These are phyloP conservation scores for Ceratocystis ficicola DNA, from an alignment of 2,329 filamentous ascomycete species.

Conservation along the genomic window DNA sequence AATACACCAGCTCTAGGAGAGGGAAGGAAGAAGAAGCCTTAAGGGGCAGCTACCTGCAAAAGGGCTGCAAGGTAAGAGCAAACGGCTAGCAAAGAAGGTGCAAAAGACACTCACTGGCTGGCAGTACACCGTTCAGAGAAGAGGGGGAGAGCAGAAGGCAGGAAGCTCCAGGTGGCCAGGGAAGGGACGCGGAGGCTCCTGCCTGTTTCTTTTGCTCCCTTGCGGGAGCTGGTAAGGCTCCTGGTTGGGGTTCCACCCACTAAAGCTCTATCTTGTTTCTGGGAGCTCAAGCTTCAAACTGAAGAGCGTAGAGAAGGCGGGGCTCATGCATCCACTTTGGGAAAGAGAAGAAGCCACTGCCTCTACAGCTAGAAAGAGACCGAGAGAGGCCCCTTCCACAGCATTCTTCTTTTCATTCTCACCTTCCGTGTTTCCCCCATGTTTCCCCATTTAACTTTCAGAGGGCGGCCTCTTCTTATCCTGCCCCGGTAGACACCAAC, in stretches of 20 bases:
- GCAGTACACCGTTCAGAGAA: neutral
- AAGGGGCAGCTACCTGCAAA: constrained; percentile 21
- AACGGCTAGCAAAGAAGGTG: neutral
- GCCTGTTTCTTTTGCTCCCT: neutral
- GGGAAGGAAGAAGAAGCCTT: constrained; percentile 21
- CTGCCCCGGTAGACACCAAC: neutral
- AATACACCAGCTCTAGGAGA: neutral
- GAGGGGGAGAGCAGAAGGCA: neutral
- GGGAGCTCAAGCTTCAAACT: no score
- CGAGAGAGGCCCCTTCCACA: neutral
- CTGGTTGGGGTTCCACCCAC: neutral
- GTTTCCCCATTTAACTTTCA: no score
- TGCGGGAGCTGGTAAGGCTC: neutral
- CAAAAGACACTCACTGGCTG: neutral
- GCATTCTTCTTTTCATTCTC: neutral
- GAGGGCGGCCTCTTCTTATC: neutral
- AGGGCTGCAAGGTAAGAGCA: constrained; percentile 17
- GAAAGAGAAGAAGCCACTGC: neutral
- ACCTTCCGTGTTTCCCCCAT: neutral
- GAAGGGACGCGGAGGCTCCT: constrained; percentile 13
- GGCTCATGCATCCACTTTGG: neutral
- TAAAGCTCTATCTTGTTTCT: neutral
- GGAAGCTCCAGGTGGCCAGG: constrained; percentile 8
- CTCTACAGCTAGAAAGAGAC: neutral
- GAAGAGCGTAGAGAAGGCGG: neutral